A percentile compares a stretch with the other conserved stretches of the same genome.
Conservation (phyloP, 768 basidiomycete genomes). For the Auriscalpium vulgare region DNA sequence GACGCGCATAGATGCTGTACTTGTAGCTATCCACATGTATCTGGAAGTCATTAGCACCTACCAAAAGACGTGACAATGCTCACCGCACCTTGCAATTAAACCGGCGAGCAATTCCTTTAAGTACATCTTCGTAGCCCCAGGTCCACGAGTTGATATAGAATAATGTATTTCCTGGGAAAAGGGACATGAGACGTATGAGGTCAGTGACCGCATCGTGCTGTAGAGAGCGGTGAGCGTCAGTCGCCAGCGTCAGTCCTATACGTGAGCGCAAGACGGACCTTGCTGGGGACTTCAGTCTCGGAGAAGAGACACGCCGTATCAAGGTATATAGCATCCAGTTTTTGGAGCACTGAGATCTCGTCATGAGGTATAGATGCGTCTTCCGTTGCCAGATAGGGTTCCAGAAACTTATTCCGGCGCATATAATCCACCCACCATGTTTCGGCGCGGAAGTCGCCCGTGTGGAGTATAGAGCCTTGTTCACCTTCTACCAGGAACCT, state of each 20-base stretch:
- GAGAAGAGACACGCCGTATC: slow-evolving; percentile 70
- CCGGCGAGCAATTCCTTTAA: slow-evolving; percentile 62
- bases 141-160: slow-evolving; percentile 96
- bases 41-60: slow-evolving; percentile 26
- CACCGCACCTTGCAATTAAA: slow-evolving; percentile 54
- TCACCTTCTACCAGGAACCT: slow-evolving; percentile 82
- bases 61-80: neutral
- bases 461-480: slow-evolving; percentile 73
- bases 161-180: slow-evolving; percentile 54
- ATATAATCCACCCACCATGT: slow-evolving; percentile 68
- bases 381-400: slow-evolving; percentile 46
- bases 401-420: slow-evolving; percentile 59
- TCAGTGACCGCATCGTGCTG: slow-evolving; percentile 63
- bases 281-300: slow-evolving; percentile 3
- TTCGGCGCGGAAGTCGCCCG: slow-evolving; percentile 90
- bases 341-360: slow-evolving; percentile 5
- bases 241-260: neutral
- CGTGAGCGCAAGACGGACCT: neutral
- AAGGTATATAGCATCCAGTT: slow-evolving; percentile 72
- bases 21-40: slow-evolving; percentile 94
- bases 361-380: slow-evolving; percentile 18
- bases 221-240: neutral
- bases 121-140: slow-evolving; percentile 90
- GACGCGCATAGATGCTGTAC: slow-evolving; percentile 48
- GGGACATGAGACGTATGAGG: slow-evolving; percentile 58